Conservation (phyloP, 768 basidiomycete species). For the Glaciozyma antarctica region DNA sequence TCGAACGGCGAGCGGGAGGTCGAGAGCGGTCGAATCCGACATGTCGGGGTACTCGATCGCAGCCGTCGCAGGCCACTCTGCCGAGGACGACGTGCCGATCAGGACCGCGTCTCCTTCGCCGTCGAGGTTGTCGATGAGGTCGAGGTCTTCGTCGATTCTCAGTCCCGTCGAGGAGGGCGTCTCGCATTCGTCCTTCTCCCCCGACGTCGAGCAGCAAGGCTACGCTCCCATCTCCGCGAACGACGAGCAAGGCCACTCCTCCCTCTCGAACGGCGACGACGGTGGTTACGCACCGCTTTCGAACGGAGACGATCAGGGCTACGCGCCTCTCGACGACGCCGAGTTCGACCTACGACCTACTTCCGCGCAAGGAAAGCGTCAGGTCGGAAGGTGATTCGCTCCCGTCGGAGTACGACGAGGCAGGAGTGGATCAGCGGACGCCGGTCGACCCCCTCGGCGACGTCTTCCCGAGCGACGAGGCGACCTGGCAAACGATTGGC, state of each 20-base stretch:
- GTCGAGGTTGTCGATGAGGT: neutral
- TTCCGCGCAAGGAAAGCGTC: neutral
- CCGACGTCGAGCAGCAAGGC: neutral
- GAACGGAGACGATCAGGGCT: neutral
- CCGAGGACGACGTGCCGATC: neutral
- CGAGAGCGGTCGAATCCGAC: slow-evolving; percentile 7
- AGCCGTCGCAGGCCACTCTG: slow-evolving; percentile 10
- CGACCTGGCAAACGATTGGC: slow-evolving; percentile 25
- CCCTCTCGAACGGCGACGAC: slow-evolving; percentile 9
- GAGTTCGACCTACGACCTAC: neutral
- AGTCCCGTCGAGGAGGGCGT: too few species aligned
- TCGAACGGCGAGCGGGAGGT: slow-evolving; percentile 1
- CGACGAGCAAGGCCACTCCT: neutral
- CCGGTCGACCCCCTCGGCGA: slow-evolving; percentile 28
- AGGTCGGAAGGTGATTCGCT: neutral
- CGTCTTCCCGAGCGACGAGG: slow-evolving; percentile 31
- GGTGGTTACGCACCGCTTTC: neutral
- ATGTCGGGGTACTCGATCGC: slow-evolving; percentile 20
- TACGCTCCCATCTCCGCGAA: neutral
- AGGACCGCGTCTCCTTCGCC: neutral
- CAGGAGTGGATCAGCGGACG: neutral
- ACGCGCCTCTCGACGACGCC: slow-evolving; percentile 6
- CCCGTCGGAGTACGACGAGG: neutral
- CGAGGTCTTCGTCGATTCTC: neutral
- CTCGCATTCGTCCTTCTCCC: too few species aligned